phyloP scores from a whole-genome alignment of 2,329 filamentous ascomycete genomes.

The Xylaria sp. region DNA sequence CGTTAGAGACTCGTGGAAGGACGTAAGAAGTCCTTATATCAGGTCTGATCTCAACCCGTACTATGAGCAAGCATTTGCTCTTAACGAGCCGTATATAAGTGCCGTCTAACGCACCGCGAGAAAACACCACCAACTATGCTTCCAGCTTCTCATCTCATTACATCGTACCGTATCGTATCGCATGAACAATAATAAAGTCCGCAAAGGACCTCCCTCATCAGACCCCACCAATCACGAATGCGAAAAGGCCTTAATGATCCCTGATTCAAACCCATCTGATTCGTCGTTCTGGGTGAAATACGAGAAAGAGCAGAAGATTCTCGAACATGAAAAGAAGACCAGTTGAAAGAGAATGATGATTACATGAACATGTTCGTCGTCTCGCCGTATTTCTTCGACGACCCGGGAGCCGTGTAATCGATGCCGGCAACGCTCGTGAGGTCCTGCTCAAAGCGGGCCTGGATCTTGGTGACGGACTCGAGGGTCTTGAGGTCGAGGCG shows the following conservation, averaged over 20 bases:
- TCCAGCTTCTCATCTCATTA: neutral
- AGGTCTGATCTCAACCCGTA: neutral
- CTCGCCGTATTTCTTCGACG: constrained; percentile 10
- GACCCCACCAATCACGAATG: neutral
- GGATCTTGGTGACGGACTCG: constrained; percentile 47
- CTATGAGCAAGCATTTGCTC: neutral
- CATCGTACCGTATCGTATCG: neutral
- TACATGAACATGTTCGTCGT: constrained; percentile 17
- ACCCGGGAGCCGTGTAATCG: constrained; percentile 20
- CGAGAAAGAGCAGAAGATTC: neutral
- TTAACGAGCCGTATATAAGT: neutral
- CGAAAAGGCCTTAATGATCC: neutral
- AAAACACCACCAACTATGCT: neutral
- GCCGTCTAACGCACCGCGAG: neutral
- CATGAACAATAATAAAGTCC: neutral
- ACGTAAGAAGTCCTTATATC: neutral
- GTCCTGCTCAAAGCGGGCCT: constrained; percentile 49
- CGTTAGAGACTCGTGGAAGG: neutral
- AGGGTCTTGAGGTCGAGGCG: constrained; percentile 46
- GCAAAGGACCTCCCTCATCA: neutral
- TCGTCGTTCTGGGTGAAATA: neutral
- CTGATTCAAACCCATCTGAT: neutral
- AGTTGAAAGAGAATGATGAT: neutral
- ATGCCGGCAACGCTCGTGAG: constrained; percentile 8
- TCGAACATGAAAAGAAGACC: neutral